Base-by-base conservation (phyloP, 2,329 filamentous ascomycete genomes). In the Trichoderma pleuroti region DNA sequence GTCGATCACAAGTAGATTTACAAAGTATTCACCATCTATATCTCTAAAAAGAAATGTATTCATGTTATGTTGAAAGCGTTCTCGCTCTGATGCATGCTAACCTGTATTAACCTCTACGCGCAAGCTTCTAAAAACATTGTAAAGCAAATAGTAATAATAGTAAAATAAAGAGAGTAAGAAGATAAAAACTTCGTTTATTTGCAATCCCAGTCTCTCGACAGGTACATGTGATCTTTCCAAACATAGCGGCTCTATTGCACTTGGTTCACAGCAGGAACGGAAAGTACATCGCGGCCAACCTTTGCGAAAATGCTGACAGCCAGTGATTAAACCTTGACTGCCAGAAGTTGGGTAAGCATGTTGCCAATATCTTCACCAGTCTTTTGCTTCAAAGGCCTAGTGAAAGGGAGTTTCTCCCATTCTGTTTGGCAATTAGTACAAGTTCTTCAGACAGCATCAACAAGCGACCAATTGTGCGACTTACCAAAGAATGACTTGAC, bases 401-500 rank as follows among this genome's bases (percentile, higher is more conserved):
- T 9, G 30, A 24, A 68, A 26, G 65, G 54, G n/a, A 68, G 54
- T 0, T 39, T 39, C n/a, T 68, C 65, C 36, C n/a, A 49, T 14
- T 68, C 65, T 68, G 18, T 14, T 18, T 8, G 9, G 10, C n/a
- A 10, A 10, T 68, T 14, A 68, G 54, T 21, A n/a, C 2, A 7
- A 16, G 46, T 21, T 5, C 11, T 14, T 18, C 52, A 24, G n/a
- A 52, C 56, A 14, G 9, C 3, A 28, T 18, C 0, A 9, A n/a
- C 56, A 18, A 49, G 11, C 5, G 39, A 11, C 3, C 16, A 49
- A 24, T 7, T 24, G 12, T 0, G 5, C 9, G 14, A 64, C 67
- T 69, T 64, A 69, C 67, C 67, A 21, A 69, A 69, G 11, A 62
- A 69, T 1, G 28, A 36, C 18, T 69, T 69, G 59, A 69, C 32